Percentiles rank a stretch among this genome's conserved stretches.
phyloP scores from a whole-genome alignment of 495 filamentous ascomycete genomes.

The Neurospora hispaniola region DNA sequence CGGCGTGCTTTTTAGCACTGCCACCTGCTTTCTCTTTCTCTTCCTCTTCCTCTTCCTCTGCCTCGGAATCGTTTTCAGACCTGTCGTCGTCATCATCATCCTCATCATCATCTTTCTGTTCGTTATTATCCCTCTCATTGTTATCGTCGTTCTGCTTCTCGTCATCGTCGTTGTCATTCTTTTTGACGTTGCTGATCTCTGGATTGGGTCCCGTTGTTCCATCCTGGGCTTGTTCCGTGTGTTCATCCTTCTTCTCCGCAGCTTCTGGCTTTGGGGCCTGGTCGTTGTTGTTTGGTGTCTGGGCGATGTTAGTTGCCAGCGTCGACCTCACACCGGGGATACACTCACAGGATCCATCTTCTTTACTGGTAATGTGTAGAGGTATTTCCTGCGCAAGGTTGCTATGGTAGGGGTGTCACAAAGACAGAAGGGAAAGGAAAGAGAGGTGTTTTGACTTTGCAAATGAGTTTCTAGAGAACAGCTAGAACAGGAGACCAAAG shows the following conservation, averaged over 20 bases:
- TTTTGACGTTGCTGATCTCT: neutral
- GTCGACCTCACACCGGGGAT: neutral
- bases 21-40: conserved; percentile 1
- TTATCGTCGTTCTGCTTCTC: conserved; percentile 4
- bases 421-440: neutral
- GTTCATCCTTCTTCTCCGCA: conserved; percentile 8
- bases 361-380: neutral
- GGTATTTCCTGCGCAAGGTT: neutral
- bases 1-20: neutral
- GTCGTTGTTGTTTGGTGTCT: conserved; percentile 9
- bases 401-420: neutral
- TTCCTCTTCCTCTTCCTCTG: conserved; percentile 17
- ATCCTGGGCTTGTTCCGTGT: neutral
- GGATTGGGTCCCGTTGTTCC: conserved; percentile 4
- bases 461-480: neutral
- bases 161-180: neutral
- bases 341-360: conserved; percentile 20
- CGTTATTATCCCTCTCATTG: conserved; percentile 5
- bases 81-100: conserved; percentile 6
- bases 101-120: conserved; percentile 5
- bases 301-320: neutral
- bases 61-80: conserved; percentile 5
- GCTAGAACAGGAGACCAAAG: neutral
- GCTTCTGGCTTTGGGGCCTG: conserved; percentile 11
- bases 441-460: neutral